These are phyloP conservation scores for Lachancea cidri DNA, from an alignment of 805 yeast genomes.

Conservation along the genomic window DNA sequence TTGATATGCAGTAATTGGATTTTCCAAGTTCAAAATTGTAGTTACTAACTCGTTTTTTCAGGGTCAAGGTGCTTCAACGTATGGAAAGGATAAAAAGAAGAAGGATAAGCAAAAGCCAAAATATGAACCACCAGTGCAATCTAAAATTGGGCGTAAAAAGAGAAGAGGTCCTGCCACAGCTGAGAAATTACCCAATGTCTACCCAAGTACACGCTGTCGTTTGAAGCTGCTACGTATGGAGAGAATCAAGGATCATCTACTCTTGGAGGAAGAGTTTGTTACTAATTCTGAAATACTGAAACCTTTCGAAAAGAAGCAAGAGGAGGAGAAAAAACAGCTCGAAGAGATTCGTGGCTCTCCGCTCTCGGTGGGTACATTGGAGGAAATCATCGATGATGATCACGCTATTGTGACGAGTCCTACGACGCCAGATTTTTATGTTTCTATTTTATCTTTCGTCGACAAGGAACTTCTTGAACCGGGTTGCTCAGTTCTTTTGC, in stretches of 20 bases:
- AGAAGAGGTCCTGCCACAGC: constrained; percentile 87
- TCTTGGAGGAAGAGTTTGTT: constrained; percentile 93
- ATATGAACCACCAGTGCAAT: constrained; percentile 97
- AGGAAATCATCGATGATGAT: constrained; percentile 96
- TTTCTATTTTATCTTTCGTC: constrained; percentile 90
- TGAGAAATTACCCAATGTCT: constrained; percentile 76
- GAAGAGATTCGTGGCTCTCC: constrained; percentile 96
- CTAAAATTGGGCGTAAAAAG: constrained; percentile 87
- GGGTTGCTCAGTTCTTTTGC: constrained; percentile 91
- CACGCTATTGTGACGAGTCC: constrained; percentile 96
- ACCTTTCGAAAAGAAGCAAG: constrained; percentile 94
- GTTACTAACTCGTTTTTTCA: background rate
- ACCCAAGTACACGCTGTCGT: constrained; percentile 91
- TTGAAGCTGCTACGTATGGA: constrained; percentile 87
- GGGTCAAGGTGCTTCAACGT: constrained; percentile 36
- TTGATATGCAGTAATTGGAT: too few relatives aligned
- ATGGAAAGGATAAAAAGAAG: constrained; percentile 40
- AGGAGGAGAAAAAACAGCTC: constrained; percentile 90
- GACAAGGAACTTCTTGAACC: constrained; percentile 95
- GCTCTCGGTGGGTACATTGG: constrained; percentile 92
- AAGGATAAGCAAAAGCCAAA: constrained; percentile 85
- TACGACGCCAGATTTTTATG: constrained; percentile 96
- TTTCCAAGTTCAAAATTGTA: too few relatives aligned
- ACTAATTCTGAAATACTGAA: constrained; percentile 90
- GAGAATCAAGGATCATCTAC: constrained; percentile 91